phyloP scores from a whole-genome alignment of 805 yeast species.

The Kazachstania viticola region DNA sequence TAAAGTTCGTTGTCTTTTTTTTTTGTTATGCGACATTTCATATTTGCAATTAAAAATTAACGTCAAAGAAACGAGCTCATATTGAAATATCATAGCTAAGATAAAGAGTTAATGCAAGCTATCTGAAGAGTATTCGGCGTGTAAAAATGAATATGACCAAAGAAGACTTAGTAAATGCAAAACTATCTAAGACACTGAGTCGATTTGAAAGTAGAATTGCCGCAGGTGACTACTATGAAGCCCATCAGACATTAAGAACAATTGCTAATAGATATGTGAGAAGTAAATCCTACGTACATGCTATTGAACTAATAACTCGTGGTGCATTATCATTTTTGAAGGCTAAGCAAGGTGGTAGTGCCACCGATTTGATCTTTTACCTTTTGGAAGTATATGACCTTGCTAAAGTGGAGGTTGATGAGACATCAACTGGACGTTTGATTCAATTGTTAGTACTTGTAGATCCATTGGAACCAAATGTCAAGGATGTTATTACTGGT shows the following conservation, averaged over 20 bases:
- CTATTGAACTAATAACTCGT: conserved; percentile 60
- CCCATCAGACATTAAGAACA: conserved; percentile 88
- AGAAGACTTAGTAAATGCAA: too few species aligned
- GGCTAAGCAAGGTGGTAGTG: conserved; percentile 67
- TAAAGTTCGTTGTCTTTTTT: too few species aligned
- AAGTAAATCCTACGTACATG: conserved; percentile 52
- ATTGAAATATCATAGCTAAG: too few species aligned
- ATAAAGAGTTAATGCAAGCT: too few species aligned
- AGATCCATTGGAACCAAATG: conserved; percentile 42
- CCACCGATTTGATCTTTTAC: conserved; percentile 64
- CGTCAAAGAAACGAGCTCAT: too few species aligned
- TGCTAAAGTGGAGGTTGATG: conserved; percentile 33
- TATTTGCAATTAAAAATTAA: too few species aligned
- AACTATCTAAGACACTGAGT: conserved; percentile 46
- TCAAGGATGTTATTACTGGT: conserved; percentile 57
- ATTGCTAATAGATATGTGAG: conserved; percentile 77
- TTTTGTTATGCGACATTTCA: too few species aligned
- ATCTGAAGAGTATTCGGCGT: too few species aligned
- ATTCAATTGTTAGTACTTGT: conserved; percentile 37
- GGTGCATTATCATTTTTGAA: conserved; percentile 59
- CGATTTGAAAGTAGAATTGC: conserved; percentile 60
- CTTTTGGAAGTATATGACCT: conserved; percentile 58
- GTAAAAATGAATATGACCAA: too few species aligned
- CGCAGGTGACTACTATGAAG: conserved; percentile 78
- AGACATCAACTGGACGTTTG: conserved; percentile 35